Conservation (phyloP, 345 rosid species). For the Raphanus sativus region DNA sequence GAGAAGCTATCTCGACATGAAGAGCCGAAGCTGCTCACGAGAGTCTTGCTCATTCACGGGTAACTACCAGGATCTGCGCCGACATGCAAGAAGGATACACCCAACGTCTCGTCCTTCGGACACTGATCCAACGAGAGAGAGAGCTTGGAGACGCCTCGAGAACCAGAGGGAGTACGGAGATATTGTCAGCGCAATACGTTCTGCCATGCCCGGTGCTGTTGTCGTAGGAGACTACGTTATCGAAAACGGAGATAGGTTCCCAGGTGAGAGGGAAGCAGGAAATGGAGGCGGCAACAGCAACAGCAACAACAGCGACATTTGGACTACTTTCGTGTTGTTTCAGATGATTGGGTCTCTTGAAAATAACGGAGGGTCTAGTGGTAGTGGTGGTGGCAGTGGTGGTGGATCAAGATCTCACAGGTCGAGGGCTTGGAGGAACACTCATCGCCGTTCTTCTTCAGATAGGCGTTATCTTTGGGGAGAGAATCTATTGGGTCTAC, state of each 20-base stretch:
- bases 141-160: slow-evolving; percentile 83
- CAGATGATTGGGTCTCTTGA: slow-evolving; percentile 83
- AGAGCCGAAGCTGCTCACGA: slow-evolving; percentile 77
- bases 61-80: slow-evolving; percentile 78
- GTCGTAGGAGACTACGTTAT: slow-evolving; percentile 94
- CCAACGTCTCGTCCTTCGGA: slow-evolving; percentile 79
- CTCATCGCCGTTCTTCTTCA: slow-evolving; percentile 58
- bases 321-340: slow-evolving; percentile 71
- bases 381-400: slow-evolving; percentile 39
- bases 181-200: slow-evolving; percentile 77
- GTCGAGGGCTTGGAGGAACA: slow-evolving; percentile 71
- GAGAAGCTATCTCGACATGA: slow-evolving; percentile 71
- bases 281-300: background rate
- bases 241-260: slow-evolving; percentile 73
- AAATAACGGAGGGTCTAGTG: slow-evolving; percentile 41
- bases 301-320: slow-evolving; percentile 41
- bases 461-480: slow-evolving; percentile 89
- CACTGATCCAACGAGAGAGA: slow-evolving; percentile 81
- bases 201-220: slow-evolving; percentile 90
- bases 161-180: slow-evolving; percentile 79
- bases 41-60: slow-evolving; percentile 75
- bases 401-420: slow-evolving; percentile 57
- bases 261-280: slow-evolving; percentile 56
- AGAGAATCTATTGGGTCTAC: slow-evolving; percentile 79
- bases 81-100: slow-evolving; percentile 83